Base-by-base conservation (phyloP, 805 yeast genomes). In the Komagataella mondaviorum region DNA sequence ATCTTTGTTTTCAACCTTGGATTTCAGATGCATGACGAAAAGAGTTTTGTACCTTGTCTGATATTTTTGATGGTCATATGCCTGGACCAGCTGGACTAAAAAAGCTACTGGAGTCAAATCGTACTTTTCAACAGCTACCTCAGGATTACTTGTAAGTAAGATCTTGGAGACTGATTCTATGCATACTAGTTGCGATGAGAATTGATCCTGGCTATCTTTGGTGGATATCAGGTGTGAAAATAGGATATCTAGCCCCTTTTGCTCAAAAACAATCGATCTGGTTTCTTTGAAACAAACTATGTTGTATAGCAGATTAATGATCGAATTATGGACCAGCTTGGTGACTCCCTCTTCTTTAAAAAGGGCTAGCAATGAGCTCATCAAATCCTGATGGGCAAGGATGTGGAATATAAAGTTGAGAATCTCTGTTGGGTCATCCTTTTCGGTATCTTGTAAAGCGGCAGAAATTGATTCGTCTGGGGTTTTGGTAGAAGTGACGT, bases 61-160 rank as follows among this genome's bases (percentile, higher is more conserved):
- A 46, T 60, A 59, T 1, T 48, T 44, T n/a, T 60, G 57, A 22
- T 54, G 48, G 47, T 59, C 63, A 52, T 70, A 72, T 49, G 66
- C 73, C 1, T 75, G 73, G 22, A 77, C 53, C 6, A 75, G 60
- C 57, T 78, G 83, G 3, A 69, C 59, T 47, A 79, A 61, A 54
- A 77, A 78, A 0, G 80, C 77, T 7, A 77, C 58, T 22, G 73
- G 39, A 14, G 14, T 30, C 39, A 30, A 3, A 10, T 30, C 39
- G 14, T 30, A 30, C 14, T 30, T 30, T 30, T 30, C 39, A 30
- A 30, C 39, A 2, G 8, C 39, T 8, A 30, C n/a, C 39, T 30
- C 39, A 2, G 39, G 39, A 14, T 30, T 30, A 14, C 14, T 8
- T 30, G 39, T 30, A 30, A 30, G 39, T 10, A 30, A 10, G 39